Percentiles rank a stretch among this genome's conserved stretches.
phyloP scores from a whole-genome alignment of 2,329 filamentous ascomycete species.

The Calonectria naviculata region DNA sequence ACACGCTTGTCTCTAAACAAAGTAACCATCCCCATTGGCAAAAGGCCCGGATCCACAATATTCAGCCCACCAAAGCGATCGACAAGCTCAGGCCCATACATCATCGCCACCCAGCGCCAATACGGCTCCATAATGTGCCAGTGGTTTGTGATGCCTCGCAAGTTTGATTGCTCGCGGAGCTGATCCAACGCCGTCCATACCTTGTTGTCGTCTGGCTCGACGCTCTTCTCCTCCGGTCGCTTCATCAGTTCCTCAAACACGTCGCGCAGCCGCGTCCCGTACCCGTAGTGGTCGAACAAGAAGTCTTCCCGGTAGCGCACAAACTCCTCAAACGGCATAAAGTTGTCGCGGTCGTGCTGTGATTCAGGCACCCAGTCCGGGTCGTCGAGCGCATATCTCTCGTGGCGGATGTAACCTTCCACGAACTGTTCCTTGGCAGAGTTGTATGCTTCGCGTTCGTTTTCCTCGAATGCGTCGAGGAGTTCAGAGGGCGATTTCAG shows the following conservation, averaged over 20 bases:
- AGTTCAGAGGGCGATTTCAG: slow-evolving; percentile 41
- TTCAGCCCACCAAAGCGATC: slow-evolving; percentile 56
- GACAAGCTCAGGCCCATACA: slow-evolving; percentile 58
- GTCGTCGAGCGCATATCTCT: slow-evolving; percentile 22
- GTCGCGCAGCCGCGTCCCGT: slow-evolving; percentile 34
- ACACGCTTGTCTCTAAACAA: slow-evolving; percentile 56
- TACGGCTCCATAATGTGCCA: slow-evolving; percentile 53
- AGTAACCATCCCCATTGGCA: slow-evolving; percentile 60
- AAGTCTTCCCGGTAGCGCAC: slow-evolving; percentile 54
- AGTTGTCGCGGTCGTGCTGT: slow-evolving; percentile 46
- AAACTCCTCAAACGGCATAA: slow-evolving; percentile 60
- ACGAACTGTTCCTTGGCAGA: slow-evolving; percentile 49
- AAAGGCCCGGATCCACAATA: slow-evolving; percentile 55
- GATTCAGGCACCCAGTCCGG: slow-evolving; percentile 44
- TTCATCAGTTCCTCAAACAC: slow-evolving; percentile 52
- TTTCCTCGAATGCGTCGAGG: slow-evolving; percentile 46
- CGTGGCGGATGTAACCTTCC: slow-evolving; percentile 18
- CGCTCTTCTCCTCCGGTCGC: slow-evolving; percentile 41
- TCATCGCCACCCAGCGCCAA: slow-evolving; percentile 59
- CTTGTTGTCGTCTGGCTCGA: slow-evolving; percentile 39
- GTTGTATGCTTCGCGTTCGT: slow-evolving; percentile 49
- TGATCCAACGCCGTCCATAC: slow-evolving; percentile 36
- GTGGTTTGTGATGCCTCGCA: slow-evolving; percentile 33
- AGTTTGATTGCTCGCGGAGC: slow-evolving; percentile 26
- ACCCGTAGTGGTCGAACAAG: slow-evolving; percentile 39